Percentiles rank a stretch among this genome's conserved stretches.
Evolutionary conservation across 805 yeast species (phyloP).

Genomic region (Saccharomycopsis sp.): DNA sequence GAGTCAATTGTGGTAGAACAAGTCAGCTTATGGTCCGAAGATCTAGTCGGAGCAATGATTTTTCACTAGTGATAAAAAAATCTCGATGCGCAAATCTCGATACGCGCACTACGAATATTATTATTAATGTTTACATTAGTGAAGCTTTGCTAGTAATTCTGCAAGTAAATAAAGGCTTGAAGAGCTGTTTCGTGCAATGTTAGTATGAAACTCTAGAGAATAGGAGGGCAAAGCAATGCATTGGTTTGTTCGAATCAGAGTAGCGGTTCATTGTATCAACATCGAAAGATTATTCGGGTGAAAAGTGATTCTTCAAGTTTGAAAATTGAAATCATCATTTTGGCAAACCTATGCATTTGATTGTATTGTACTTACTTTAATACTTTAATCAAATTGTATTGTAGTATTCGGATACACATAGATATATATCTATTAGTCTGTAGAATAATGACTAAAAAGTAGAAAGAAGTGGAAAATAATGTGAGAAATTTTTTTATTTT

Average conservation of each 20-base stretch:
- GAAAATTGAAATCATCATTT: conserved; percentile 1
- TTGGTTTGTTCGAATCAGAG: background rate
- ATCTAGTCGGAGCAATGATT: background rate
- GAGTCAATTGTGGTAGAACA: too few species aligned
- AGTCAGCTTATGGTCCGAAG: background rate
- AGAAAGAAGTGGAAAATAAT: too few species aligned
- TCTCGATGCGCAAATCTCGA: background rate
- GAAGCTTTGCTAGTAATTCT: background rate
- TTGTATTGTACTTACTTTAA: background rate
- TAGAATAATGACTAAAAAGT: too few species aligned
- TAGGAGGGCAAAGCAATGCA: background rate
- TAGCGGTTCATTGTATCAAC: conserved; percentile 2
- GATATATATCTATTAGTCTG: too few species aligned
- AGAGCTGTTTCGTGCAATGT: background rate
- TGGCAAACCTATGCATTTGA: background rate
- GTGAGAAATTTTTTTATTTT: too few species aligned
- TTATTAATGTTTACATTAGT: background rate
- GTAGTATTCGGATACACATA: too few species aligned
- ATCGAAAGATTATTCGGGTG: conserved; percentile 1
- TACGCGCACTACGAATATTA: background rate
- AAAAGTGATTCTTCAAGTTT: background rate
- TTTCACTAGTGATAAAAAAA: background rate
- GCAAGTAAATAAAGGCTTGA: background rate
- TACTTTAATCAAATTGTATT: too few species aligned
- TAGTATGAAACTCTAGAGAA: background rate